Evolutionary conservation across 1,284 basidiomycete genomes (phyloP).

Genomic region (Pterulicium gracile): DNA sequence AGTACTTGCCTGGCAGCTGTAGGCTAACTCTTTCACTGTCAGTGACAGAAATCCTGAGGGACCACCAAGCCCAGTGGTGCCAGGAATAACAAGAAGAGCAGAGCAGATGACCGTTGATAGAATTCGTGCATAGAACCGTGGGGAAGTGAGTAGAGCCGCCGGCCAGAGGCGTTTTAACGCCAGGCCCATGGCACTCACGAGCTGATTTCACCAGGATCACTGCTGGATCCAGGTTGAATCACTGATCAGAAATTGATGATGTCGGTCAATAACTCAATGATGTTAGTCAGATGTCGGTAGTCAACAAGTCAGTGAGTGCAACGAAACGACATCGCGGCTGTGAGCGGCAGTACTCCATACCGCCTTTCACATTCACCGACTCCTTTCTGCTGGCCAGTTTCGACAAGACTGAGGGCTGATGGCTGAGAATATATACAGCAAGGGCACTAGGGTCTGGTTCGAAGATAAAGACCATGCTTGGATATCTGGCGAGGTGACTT

Average conservation of each 20-base stretch:
- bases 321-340: not conserved
- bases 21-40: slow-evolving; percentile 36
- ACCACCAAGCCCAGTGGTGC: slow-evolving; percentile 31
- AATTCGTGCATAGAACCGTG: slow-evolving; percentile 17
- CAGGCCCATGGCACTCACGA: too few species aligned
- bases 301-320: not conserved
- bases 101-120: slow-evolving; percentile 35
- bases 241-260: not conserved
- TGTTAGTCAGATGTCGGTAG: too few species aligned
- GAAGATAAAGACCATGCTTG: slow-evolving; percentile 89
- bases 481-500: slow-evolving; percentile 79
- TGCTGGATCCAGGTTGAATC: not conserved
- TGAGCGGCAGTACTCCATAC: not conserved
- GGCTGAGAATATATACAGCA: slow-evolving; percentile 82
- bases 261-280: too few species aligned
- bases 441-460: slow-evolving; percentile 81
- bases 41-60: slow-evolving; percentile 31
- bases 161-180: too few species aligned
- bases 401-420: slow-evolving; percentile 26
- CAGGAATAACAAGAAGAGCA: slow-evolving; percentile 27
- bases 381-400: not conserved
- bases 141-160: too few species aligned
- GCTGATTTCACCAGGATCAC: too few species aligned
- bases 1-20: slow-evolving; percentile 36
- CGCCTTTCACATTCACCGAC: not conserved